phyloP scores from a whole-genome alignment of 805 yeast genomes.

The Cyberlindnera samutprakarnensis region DNA sequence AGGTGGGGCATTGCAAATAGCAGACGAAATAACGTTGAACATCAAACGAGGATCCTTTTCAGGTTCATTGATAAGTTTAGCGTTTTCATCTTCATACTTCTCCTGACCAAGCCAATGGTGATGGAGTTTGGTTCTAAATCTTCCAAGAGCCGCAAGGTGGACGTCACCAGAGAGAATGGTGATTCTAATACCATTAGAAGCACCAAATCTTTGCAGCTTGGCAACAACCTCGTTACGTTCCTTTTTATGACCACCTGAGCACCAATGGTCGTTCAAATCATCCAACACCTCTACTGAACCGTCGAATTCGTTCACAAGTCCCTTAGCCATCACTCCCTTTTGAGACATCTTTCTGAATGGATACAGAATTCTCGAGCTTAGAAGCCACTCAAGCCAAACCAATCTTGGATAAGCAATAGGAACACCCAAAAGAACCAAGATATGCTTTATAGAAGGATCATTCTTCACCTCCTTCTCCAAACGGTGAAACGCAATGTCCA shows the following conservation, averaged over 20 bases:
- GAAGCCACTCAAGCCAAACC: constrained; percentile 79
- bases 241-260: constrained; percentile 75
- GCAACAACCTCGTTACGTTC: constrained; percentile 72
- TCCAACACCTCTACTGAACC: constrained; percentile 88
- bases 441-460: constrained; percentile 57
- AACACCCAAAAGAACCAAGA: constrained; percentile 81
- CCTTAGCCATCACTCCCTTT: constrained; percentile 55
- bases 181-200: constrained; percentile 56
- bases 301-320: constrained; percentile 85
- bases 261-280: constrained; percentile 96
- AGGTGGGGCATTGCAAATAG: constrained; percentile 89
- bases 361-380: constrained; percentile 51
- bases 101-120: constrained; percentile 31
- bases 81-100: constrained; percentile 30
- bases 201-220: constrained; percentile 58
- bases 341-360: constrained; percentile 60
- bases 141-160: constrained; percentile 78
- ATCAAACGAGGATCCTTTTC: constrained; percentile 69
- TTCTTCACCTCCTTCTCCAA: constrained; percentile 44
- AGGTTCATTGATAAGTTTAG: constrained; percentile 39
- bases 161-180: constrained; percentile 92
- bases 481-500: constrained; percentile 53
- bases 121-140: constrained; percentile 54
- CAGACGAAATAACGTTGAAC: constrained; percentile 81
- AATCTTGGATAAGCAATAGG: constrained; percentile 93